Conservation (phyloP, 2,329 filamentous ascomycete species). For the Cryphonectria radicalis region DNA sequence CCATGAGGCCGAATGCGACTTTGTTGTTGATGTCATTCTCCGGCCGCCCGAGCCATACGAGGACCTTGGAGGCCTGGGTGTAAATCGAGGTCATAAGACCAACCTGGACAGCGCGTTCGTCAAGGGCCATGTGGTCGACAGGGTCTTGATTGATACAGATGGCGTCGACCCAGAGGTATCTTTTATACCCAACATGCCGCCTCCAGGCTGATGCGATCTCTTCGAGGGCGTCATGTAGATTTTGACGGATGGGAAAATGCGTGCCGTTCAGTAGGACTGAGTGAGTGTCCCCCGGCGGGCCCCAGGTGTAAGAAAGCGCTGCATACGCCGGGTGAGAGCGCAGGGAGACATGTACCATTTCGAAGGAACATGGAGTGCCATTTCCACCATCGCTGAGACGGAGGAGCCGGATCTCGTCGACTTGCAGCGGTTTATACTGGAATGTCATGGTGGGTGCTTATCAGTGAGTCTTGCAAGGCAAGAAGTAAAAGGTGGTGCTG, state of each 20-base stretch:
- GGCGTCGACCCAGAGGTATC: background rate
- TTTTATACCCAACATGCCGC: background rate
- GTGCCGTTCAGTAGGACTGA: background rate
- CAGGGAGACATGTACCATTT: background rate
- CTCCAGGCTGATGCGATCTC: background rate
- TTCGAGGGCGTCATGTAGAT: background rate
- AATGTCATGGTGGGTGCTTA: background rate
- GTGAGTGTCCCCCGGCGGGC: background rate
- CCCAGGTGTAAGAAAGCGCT: conserved; percentile 1
- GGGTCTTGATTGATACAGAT: conserved; percentile 14
- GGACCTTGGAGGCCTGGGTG: conserved; percentile 10
- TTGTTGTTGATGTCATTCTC: conserved; percentile 1
- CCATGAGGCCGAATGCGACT: background rate
- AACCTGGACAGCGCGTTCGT: conserved; percentile 10
- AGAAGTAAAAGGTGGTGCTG: background rate
- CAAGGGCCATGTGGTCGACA: background rate
- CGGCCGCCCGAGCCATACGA: conserved; percentile 1
- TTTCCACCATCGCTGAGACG: background rate
- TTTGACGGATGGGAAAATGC: background rate
- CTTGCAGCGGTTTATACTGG: background rate
- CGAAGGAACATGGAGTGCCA: background rate
- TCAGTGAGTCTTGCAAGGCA: background rate
- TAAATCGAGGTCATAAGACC: conserved; percentile 1
- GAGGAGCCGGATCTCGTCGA: conserved; percentile 4
- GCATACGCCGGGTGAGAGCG: background rate